Evolutionary conservation across 116 monocot species (phyloP), one percentile per base, ranked within the genome.

Genomic region (Iris pallida): DNA sequence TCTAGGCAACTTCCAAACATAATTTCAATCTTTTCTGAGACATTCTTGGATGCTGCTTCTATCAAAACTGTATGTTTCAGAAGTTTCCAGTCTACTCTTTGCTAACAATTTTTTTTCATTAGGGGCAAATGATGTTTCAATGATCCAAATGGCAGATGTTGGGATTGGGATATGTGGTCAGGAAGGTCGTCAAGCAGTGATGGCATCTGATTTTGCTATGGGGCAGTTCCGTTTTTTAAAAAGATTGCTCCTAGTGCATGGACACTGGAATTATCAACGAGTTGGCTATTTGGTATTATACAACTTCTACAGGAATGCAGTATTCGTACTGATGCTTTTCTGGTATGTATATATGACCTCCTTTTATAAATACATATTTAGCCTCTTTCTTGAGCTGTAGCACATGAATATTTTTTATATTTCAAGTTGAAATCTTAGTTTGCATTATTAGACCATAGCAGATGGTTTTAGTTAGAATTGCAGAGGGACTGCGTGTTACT

Each of bases 141-240:
- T 94, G 94, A 94, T 94, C 59, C 94, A 94, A 76, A 94, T 94
- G 94, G 94, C 94, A 44, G 90, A 94, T 81, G 94, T 94, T 64
- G 94, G 94, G 68, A 72, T 94, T 59, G 94, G 94, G 4, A 87
- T 94, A 73, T 87, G 87, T 71, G 94, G 94, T 42, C 94, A 94
- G 69, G 94, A 94, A 87, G 94, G 94, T 65, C 94, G 94, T 58
- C 94, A 94, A 71, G 94, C 94, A 16, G 94, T 94, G n/a, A 94
- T 94, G 94, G 94, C 94, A 66, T 84, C 94, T 60, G 94, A 94
- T 79, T 94, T 94, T 83, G 90, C 90, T 64, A 94, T 94, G 94
- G 94, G 94, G 1, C 94, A 94, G 64, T 94, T 94, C 63, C 84
- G 90, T 47, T 94, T 94, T 74, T 69, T 94, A 60, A 94, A 94